phyloP scores from a whole-genome alignment of 192 early-diverging fungal species.

The Coemansia reversa region DNA sequence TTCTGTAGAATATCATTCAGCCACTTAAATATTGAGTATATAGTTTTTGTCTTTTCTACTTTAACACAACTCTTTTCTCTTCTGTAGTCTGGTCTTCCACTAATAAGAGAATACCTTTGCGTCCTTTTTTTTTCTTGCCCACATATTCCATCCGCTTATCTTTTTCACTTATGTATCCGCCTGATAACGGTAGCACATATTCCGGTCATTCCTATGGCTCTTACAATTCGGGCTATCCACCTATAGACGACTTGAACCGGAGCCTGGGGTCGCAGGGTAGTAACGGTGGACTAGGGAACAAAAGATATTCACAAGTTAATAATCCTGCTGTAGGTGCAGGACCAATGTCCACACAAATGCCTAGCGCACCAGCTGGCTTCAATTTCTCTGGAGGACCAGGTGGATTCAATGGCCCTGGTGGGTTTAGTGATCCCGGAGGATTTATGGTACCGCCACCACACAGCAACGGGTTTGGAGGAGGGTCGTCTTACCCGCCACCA shows the following conservation, averaged over 20 bases:
- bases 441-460: constrained; percentile 12
- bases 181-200: constrained; percentile 6
- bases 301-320: constrained; percentile 9
- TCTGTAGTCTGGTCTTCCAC: not conserved
- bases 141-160: not conserved
- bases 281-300: constrained; percentile 4
- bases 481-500: not conserved
- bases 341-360: constrained; percentile 21
- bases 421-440: constrained; percentile 18
- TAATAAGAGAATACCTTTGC: not conserved
- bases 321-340: constrained; percentile 40
- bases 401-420: constrained; percentile 18
- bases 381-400: constrained; percentile 8
- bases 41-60: not conserved
- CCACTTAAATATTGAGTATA: not conserved
- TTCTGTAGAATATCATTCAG: not conserved
- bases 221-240: constrained; percentile 21
- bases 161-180: constrained; percentile 20
- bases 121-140: not conserved
- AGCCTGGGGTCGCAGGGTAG: not conserved
- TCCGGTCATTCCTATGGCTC: not conserved
- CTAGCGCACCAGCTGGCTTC: constrained; percentile 20
- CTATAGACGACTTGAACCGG: not conserved
- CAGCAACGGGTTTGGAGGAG: constrained; percentile 4
- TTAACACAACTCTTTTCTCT: not conserved